Evolutionary conservation across 2,329 filamentous ascomycete genomes (phyloP).

Genomic region (Trichoderma afroharzianum): DNA sequence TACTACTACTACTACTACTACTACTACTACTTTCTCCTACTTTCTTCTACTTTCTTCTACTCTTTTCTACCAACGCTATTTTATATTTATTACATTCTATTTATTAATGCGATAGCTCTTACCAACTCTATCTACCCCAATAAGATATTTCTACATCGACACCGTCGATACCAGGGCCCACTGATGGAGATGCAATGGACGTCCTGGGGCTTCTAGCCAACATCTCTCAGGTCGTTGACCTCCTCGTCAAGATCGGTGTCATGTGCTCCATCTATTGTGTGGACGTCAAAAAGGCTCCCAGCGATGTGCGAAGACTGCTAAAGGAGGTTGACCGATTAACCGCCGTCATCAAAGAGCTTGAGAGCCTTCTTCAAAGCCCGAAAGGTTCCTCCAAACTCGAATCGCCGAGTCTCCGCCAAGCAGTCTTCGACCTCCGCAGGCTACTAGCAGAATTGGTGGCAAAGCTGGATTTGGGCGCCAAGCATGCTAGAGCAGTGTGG

Average conservation of each 20-base stretch:
- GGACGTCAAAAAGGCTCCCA: slow-evolving; percentile 13
- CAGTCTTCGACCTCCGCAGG: background rate
- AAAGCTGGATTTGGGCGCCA: slow-evolving; percentile 13
- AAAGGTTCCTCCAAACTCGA: slow-evolving; percentile 11
- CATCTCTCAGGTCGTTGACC: slow-evolving; percentile 16
- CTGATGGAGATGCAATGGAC: slow-evolving; percentile 10
- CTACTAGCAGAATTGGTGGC: background rate
- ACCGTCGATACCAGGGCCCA: too few species aligned
- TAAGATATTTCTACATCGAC: background rate
- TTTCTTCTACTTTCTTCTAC: background rate
- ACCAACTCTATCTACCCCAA: too few species aligned
- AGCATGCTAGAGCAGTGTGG: slow-evolving; percentile 11
- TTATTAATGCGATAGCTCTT: too few species aligned
- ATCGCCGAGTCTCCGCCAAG: background rate
- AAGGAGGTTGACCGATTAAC: slow-evolving; percentile 14
- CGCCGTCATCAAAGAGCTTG: slow-evolving; percentile 15
- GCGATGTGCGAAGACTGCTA: slow-evolving; percentile 14
- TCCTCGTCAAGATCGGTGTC: slow-evolving; percentile 18
- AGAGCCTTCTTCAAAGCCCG: slow-evolving; percentile 1
- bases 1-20: background rate
- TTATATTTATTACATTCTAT: too few species aligned
- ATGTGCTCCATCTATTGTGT: slow-evolving; percentile 17
- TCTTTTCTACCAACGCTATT: background rate
- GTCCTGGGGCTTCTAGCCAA: slow-evolving; percentile 16
- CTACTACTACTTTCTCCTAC: background rate